Conservation (phyloP, 345 rosid species). For the Angophora floribunda region DNA sequence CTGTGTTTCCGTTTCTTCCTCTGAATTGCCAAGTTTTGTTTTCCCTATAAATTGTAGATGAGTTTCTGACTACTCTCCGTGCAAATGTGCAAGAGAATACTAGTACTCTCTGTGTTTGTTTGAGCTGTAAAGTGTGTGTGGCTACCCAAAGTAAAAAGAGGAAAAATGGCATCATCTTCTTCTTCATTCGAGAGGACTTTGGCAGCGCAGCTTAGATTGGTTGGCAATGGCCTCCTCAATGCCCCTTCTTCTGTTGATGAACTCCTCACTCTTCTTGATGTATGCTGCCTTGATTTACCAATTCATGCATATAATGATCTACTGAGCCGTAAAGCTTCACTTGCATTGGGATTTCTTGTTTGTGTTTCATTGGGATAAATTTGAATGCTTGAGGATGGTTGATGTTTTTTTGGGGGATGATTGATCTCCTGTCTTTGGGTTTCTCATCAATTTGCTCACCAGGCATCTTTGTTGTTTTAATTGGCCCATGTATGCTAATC, state of each 20-base stretch:
- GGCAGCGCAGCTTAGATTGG: constrained; percentile 36
- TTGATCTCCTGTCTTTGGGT: background rate
- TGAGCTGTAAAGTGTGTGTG: background rate
- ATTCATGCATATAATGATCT: background rate
- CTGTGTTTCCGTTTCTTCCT: background rate
- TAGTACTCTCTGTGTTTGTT: constrained; percentile 22
- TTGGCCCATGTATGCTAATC: background rate
- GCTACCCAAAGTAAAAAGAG: background rate
- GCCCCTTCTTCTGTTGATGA: constrained; percentile 41
- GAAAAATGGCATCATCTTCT: constrained; percentile 33
- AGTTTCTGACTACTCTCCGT: background rate
- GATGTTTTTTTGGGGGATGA: background rate
- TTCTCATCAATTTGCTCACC: background rate
- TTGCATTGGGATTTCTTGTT: background rate
- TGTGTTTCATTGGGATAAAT: background rate
- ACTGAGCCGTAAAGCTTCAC: background rate
- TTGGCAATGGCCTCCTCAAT: constrained; percentile 42
- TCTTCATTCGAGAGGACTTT: constrained; percentile 7
- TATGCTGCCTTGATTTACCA: constrained; percentile 1
- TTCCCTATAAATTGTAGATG: background rate
- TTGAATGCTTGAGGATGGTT: background rate
- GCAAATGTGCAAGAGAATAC: background rate
- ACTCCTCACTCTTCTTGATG: constrained; percentile 49
- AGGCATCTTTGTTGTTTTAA: background rate
- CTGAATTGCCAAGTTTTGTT: background rate